These are phyloP conservation scores for Metschnikowia santaceciliae DNA, from an alignment of 805 yeast genomes.

Conservation along the genomic window DNA sequence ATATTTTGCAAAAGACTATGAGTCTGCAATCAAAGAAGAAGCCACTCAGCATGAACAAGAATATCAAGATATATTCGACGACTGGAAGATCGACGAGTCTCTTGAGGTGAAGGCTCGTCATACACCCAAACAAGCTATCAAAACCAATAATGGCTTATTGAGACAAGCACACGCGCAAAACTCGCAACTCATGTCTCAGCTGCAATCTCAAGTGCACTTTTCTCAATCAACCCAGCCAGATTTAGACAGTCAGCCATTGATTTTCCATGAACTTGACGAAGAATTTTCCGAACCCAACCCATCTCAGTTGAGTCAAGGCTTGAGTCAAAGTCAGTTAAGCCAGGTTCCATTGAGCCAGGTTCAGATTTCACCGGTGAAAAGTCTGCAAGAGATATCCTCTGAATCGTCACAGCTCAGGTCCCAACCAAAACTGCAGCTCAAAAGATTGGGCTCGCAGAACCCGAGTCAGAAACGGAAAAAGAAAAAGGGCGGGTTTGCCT, in stretches of 20 bases:
- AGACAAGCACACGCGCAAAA: background rate
- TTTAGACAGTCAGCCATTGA: background rate
- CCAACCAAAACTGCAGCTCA: conserved; percentile 2
- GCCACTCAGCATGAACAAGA: background rate
- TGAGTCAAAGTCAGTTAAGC: too few relatives aligned
- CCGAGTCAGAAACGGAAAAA: conserved; percentile 35
- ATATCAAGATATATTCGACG: conserved; percentile 5
- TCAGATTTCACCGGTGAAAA: too few relatives aligned
- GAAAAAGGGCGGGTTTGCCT: conserved; percentile 49
- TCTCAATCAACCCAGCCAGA: background rate
- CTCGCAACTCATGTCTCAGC: background rate
- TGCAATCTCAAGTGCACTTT: background rate
- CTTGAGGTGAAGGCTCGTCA: background rate
- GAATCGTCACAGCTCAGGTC: background rate
- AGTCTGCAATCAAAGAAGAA: conserved; percentile 6
- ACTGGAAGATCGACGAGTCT: conserved; percentile 3
- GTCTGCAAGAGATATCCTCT: background rate
- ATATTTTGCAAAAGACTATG: conserved; percentile 1
- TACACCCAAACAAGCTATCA: background rate
- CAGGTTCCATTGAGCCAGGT: background rate
- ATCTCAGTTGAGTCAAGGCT: background rate
- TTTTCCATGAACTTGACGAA: background rate
- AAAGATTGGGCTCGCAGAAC: conserved; percentile 8
- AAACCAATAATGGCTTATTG: background rate
- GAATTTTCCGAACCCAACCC: background rate